A percentile compares a stretch with the other conserved stretches of the same genome.
Conservation (phyloP, 2,329 filamentous ascomycete genomes). For the Beauveria bassiana region DNA sequence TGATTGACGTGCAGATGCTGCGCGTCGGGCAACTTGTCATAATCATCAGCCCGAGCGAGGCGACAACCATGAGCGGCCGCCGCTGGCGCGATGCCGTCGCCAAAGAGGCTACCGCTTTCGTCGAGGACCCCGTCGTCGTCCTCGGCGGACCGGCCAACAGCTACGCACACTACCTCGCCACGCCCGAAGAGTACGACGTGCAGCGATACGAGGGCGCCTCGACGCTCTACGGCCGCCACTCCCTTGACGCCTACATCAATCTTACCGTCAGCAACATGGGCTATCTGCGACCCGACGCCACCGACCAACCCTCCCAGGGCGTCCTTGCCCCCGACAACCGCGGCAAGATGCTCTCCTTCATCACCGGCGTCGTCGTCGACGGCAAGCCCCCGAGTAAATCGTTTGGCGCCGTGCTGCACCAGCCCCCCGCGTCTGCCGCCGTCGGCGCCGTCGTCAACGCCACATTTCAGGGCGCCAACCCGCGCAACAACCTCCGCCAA, state of each 20-base stretch:
- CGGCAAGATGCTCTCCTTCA: constrained; percentile 68
- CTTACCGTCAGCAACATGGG: constrained; percentile 58
- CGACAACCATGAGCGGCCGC: constrained; percentile 84
- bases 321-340: constrained; percentile 71
- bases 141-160: constrained; percentile 84
- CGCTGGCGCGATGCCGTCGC: constrained; percentile 72
- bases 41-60: constrained; percentile 78
- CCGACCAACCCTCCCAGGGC: constrained; percentile 39
- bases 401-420: constrained; percentile 61
- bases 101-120: constrained; percentile 38
- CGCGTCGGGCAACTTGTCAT: constrained; percentile 80
- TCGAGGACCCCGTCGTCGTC: constrained; percentile 62
- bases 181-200: constrained; percentile 70
- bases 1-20: constrained; percentile 81
- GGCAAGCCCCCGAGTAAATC: constrained; percentile 53
- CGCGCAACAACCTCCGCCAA: constrained; percentile 75
- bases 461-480: constrained; percentile 79
- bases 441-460: constrained; percentile 56
- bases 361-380: constrained; percentile 71
- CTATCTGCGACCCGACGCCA: constrained; percentile 30
- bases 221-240: constrained; percentile 77
- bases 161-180: constrained; percentile 77
- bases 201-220: constrained; percentile 95
- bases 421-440: constrained; percentile 46
- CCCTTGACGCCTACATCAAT: constrained; percentile 81